Conservation (phyloP, 805 yeast genomes). For the Wickerhamomyces kurtzmanii region DNA sequence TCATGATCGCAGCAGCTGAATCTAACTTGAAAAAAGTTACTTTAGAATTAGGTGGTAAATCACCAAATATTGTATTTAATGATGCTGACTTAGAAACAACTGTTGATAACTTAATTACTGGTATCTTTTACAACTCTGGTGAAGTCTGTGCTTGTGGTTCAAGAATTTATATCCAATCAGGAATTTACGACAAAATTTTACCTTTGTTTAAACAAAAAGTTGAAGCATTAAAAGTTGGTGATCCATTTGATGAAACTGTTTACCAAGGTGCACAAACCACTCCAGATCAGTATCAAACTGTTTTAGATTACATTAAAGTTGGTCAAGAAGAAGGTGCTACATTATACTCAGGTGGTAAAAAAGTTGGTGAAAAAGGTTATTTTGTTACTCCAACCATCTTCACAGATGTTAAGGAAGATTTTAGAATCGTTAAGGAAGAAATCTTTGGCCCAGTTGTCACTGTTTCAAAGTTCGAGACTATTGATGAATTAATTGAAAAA, state of each 20-base stretch:
- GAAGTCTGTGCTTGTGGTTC: slow-evolving; percentile 89
- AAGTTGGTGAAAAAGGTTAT: slow-evolving; percentile 57
- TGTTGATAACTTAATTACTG: slow-evolving; percentile 54
- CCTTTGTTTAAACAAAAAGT: slow-evolving; percentile 38
- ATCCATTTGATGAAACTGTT: slow-evolving; percentile 58
- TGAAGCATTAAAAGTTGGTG: slow-evolving; percentile 51
- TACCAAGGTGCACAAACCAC: slow-evolving; percentile 69
- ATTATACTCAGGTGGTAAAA: slow-evolving; percentile 71
- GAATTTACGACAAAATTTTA: slow-evolving; percentile 54
- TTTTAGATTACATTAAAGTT: slow-evolving; percentile 45
- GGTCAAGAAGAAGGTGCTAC: slow-evolving; percentile 61
- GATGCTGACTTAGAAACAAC: slow-evolving; percentile 61
- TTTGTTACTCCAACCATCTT: slow-evolving; percentile 74
- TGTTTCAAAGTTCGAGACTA: slow-evolving; percentile 54
- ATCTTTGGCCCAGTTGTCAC: slow-evolving; percentile 85
- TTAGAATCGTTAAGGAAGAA: slow-evolving; percentile 75
- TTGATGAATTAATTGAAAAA: slow-evolving; percentile 58
- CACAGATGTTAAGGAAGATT: slow-evolving; percentile 64
- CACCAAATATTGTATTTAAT: slow-evolving; percentile 69
- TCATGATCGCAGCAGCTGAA: slow-evolving; percentile 59
- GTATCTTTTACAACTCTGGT: slow-evolving; percentile 80
- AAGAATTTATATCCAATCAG: slow-evolving; percentile 68
- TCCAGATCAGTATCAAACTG: slow-evolving; percentile 49
- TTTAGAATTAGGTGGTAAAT: slow-evolving; percentile 78
- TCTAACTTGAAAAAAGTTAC: slow-evolving; percentile 63